Evolutionary conservation across 768 basidiomycete species (phyloP).

Genomic region (Termitomyces titanicus): DNA sequence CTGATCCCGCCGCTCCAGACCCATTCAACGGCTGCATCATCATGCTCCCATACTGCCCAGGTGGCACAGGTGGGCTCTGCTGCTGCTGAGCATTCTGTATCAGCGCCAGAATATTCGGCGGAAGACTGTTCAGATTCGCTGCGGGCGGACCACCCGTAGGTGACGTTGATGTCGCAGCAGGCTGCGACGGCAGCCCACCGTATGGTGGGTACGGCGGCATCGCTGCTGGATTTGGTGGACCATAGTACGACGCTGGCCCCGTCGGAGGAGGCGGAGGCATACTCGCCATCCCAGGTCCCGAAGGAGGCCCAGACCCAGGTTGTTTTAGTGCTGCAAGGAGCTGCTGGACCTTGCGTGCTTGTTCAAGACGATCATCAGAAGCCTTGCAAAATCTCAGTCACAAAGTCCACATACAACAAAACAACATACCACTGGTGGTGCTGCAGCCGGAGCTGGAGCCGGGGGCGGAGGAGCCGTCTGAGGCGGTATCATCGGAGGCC

Average conservation of each 20-base stretch:
- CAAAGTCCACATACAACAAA: background rate
- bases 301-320: constrained; percentile 38
- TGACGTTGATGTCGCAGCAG: constrained; percentile 28
- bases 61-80: constrained; percentile 16
- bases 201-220: constrained; percentile 33
- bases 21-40: constrained; percentile 41
- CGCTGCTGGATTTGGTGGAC: constrained; percentile 28
- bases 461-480: constrained; percentile 26
- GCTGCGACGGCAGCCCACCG: constrained; percentile 18
- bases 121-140: constrained; percentile 39
- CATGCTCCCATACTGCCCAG: constrained; percentile 31
- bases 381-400: constrained; percentile 29
- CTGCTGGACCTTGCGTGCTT: constrained; percentile 86
- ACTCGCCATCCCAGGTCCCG: constrained; percentile 18
- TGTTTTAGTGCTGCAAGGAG: constrained; percentile 79
- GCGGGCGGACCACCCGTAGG: constrained; percentile 32
- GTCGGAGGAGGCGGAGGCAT: constrained; percentile 28
- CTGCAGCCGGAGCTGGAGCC: constrained; percentile 15
- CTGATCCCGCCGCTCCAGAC: constrained; percentile 30
- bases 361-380: constrained; percentile 78
- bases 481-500: constrained; percentile 9
- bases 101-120: constrained; percentile 68
- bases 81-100: constrained; percentile 53
- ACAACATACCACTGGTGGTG: constrained; percentile 10
- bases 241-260: constrained; percentile 39